Percentiles rank a stretch among this genome's conserved stretches.
These are phyloP conservation scores for Suillus decipiens DNA, from an alignment of 768 basidiomycete genomes.

Conservation along the genomic window DNA sequence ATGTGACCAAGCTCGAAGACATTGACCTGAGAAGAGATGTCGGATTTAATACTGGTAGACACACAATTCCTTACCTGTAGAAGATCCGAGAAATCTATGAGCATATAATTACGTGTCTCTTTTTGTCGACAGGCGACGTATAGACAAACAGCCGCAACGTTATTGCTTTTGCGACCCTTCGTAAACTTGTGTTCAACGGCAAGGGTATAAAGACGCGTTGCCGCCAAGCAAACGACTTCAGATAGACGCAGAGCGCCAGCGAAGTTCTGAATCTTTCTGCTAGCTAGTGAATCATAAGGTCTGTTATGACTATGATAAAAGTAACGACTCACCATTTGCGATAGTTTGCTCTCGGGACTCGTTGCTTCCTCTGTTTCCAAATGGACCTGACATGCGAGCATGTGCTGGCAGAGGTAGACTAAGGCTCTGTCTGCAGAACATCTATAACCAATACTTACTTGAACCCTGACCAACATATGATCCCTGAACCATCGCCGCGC, in stretches of 20 bases:
- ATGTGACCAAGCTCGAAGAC: conserved; percentile 97
- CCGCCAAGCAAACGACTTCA: conserved; percentile 77
- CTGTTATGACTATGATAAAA: background rate
- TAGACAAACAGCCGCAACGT: conserved; percentile 94
- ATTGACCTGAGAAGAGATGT: conserved; percentile 65
- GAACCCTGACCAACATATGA: conserved; percentile 89
- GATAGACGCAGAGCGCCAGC: conserved; percentile 77
- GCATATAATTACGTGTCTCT: conserved; percentile 92
- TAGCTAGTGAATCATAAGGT: conserved; percentile 49
- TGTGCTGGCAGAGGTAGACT: conserved; percentile 51
- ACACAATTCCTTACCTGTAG: conserved; percentile 59
- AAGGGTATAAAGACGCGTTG: conserved; percentile 87
- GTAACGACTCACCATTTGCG: conserved; percentile 65
- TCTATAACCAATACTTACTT: conserved; percentile 54
- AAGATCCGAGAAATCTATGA: conserved; percentile 98
- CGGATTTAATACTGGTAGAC: background rate
- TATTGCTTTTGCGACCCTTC: conserved; percentile 88
- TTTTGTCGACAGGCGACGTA: conserved; percentile 93
- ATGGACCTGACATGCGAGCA: conserved; percentile 80
- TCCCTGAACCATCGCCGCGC: conserved; percentile 95
- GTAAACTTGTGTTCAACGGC: conserved; percentile 94
- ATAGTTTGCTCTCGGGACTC: conserved; percentile 93
- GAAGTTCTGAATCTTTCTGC: conserved; percentile 80
- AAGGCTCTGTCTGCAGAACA: background rate
- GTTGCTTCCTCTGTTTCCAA: conserved; percentile 73